phyloP scores from a whole-genome alignment of 176 grass and related monocot genomes.

The Panicum miliaceum region DNA sequence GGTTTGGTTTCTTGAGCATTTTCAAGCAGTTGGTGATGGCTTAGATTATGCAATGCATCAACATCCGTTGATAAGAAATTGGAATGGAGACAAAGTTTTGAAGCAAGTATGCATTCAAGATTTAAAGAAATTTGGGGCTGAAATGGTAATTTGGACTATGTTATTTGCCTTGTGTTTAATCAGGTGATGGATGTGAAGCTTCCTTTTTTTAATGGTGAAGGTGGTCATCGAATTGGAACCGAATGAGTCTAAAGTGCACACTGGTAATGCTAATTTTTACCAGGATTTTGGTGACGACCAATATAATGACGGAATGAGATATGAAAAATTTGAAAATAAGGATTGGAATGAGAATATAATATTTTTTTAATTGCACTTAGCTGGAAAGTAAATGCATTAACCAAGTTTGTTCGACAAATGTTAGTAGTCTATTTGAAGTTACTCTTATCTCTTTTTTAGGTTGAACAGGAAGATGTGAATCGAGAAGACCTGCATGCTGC shows the following conservation, averaged over 20 bases:
- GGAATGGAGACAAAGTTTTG: not conserved
- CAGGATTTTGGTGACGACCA: too few species aligned
- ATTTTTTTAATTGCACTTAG: not conserved
- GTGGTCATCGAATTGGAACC: not conserved
- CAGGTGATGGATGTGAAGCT: not conserved
- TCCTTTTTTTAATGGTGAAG: not conserved
- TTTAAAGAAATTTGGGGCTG: constrained; percentile 5
- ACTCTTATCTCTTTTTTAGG: too few species aligned
- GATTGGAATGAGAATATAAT: too few species aligned
- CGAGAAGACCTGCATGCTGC: not conserved
- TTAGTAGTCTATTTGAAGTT: too few species aligned
- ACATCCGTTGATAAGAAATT: not conserved
- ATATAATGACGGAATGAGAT: too few species aligned
- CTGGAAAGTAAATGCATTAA: too few species aligned
- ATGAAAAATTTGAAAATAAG: too few species aligned
- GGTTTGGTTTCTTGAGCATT: constrained; percentile 1
- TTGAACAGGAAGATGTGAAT: too few species aligned
- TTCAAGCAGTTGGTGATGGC: not conserved
- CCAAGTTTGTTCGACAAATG: too few species aligned
- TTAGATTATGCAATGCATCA: not conserved
- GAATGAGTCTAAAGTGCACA: not conserved
- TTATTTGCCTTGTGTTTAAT: not conserved
- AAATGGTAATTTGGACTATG: not conserved
- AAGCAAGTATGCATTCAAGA: not conserved
- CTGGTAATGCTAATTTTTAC: not conserved